These are phyloP conservation scores for Populus tomentosa DNA, from an alignment of 441 rosid genomes.

Conservation along the genomic window DNA sequence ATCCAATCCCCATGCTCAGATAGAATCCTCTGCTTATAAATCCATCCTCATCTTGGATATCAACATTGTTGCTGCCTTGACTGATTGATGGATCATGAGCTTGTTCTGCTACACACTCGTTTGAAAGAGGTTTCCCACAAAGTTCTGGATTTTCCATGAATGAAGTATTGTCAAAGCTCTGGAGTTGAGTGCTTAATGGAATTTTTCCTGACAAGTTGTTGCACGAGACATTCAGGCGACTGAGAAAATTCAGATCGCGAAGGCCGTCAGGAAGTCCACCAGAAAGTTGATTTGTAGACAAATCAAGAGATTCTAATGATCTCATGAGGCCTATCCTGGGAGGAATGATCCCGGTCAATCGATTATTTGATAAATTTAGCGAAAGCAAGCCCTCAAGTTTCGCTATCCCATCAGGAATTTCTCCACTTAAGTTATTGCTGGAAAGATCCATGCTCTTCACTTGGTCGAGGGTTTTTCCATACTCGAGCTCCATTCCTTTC, in stretches of 20 bases:
- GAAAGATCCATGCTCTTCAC: conserved; percentile 12
- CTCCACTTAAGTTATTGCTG: conserved; percentile 9
- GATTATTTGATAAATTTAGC: conserved; percentile 11
- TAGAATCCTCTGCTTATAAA: neutral
- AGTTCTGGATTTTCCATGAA: conserved; percentile 12
- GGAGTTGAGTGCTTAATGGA: conserved; percentile 11
- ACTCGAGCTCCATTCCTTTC: neutral
- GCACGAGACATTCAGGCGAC: conserved; percentile 4
- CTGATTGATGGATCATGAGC: neutral
- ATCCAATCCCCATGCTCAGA: conserved; percentile 4
- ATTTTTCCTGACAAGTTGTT: conserved; percentile 17
- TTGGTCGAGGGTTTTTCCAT: neutral
- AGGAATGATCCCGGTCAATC: conserved; percentile 11
- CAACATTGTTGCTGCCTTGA: neutral
- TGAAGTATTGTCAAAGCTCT: neutral
- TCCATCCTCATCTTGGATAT: neutral
- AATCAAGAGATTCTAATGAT: conserved; percentile 6
- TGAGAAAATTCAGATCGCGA: neutral
- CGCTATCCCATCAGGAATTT: neutral
- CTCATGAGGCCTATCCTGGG: neutral
- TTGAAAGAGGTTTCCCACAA: conserved; percentile 16
- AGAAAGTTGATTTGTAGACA: conserved; percentile 4
- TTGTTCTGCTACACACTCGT: neutral
- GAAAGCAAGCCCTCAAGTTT: neutral
- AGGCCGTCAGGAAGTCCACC: conserved; percentile 1